These are phyloP conservation scores for Eucalyptus sp. DNA, from an alignment of 345 rosid genomes.

Conservation along the genomic window DNA sequence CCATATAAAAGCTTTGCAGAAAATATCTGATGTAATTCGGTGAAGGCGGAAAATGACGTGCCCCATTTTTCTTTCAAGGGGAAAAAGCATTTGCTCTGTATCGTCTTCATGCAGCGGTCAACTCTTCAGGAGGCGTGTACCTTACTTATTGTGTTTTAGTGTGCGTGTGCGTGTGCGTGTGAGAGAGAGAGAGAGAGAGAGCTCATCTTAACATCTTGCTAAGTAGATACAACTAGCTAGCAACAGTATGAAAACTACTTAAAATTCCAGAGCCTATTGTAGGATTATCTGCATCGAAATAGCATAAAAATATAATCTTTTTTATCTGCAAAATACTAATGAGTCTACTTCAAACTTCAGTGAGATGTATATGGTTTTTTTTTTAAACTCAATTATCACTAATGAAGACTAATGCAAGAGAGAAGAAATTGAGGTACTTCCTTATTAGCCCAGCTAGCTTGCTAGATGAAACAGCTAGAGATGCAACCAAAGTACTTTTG, in stretches of 20 bases:
- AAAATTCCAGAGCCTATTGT: neutral
- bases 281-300: neutral
- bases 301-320: neutral
- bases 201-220: neutral
- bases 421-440: neutral
- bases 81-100: neutral
- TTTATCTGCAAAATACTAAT: neutral
- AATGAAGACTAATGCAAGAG: neutral
- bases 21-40: neutral
- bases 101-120: neutral
- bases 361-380: neutral
- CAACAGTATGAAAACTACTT: neutral
- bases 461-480: neutral
- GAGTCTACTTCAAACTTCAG: neutral
- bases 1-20: neutral
- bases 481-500: neutral
- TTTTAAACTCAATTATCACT: neutral
- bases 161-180: accelerated
- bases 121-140: neutral
- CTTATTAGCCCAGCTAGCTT: neutral
- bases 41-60: neutral
- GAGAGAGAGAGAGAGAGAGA: neutral
- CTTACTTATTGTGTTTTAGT: neutral
- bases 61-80: neutral
- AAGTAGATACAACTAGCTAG: neutral